phyloP scores from a whole-genome alignment of 148 eudicot species.

The Heliosperma pusillum region DNA sequence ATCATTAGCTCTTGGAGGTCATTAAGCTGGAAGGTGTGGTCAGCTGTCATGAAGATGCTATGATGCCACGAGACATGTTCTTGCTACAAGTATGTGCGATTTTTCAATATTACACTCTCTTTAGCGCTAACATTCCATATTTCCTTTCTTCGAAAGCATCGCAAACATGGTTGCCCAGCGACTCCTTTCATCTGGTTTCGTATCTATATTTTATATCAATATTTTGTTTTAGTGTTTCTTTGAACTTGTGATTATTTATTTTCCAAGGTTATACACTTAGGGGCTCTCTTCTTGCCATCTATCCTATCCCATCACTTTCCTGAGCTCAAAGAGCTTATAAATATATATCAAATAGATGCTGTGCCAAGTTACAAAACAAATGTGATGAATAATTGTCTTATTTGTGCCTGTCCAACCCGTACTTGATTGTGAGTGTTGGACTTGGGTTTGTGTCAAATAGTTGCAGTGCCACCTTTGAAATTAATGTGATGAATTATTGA shows the following conservation, averaged over 20 bases:
- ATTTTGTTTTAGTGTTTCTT: too few relatives aligned
- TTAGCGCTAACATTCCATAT: background rate
- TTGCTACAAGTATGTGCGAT: slow-evolving; percentile 66
- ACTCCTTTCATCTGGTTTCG: background rate
- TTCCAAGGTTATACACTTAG: too few relatives aligned
- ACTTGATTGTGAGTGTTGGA: background rate
- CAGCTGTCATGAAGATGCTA: slow-evolving; percentile 65
- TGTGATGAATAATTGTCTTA: background rate
- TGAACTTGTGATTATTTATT: too few relatives aligned
- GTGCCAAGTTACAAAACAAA: too few relatives aligned
- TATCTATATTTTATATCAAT: too few relatives aligned
- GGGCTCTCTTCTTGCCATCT: too few relatives aligned
- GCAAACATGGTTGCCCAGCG: background rate
- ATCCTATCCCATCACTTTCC: background rate
- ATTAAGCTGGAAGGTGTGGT: slow-evolving; percentile 77
- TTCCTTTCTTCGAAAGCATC: background rate
- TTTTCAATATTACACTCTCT: background rate
- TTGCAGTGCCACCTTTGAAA: too few relatives aligned
- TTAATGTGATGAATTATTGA: too few relatives aligned
- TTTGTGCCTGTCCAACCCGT: background rate
- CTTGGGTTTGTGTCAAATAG: background rate
- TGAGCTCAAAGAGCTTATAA: background rate
- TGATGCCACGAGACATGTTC: slow-evolving; percentile 80
- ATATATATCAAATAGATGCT: background rate
- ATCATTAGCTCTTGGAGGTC: slow-evolving; percentile 67